These are phyloP conservation scores for Colletotrichum sp. DNA, from an alignment of 2,329 filamentous ascomycete genomes.

Conservation along the genomic window DNA sequence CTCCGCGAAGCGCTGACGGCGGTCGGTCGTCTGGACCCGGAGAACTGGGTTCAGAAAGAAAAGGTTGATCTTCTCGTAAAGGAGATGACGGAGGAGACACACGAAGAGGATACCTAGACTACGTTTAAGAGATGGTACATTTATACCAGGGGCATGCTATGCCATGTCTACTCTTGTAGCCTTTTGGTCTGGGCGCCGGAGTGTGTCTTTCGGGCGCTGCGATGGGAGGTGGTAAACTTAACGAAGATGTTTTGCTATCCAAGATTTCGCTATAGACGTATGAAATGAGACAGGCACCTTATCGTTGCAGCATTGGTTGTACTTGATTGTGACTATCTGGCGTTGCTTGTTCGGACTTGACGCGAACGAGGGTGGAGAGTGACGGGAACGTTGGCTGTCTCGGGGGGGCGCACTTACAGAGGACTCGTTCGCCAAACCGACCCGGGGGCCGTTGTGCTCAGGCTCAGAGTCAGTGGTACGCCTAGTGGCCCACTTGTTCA, in stretches of 20 bases:
- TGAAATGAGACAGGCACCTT: not conserved
- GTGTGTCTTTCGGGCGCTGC: not conserved
- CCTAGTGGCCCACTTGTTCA: too few species aligned
- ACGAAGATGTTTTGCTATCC: not conserved
- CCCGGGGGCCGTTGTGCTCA: too few species aligned
- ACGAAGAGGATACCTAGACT: not conserved
- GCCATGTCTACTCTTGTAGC: not conserved
- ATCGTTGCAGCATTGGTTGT: not conserved
- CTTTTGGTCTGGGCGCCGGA: not conserved
- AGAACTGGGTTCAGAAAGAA: not conserved
- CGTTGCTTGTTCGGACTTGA: not conserved
- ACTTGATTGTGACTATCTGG: not conserved
- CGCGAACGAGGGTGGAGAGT: not conserved
- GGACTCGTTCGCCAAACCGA: too few species aligned
- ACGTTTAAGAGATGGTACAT: not conserved
- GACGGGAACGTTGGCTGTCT: not conserved
- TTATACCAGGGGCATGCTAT: not conserved
- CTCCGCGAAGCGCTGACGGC: too few species aligned
- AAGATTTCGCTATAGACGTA: not conserved
- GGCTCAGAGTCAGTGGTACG: too few species aligned
- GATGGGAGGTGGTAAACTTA: not conserved
- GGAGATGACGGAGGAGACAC: not conserved
- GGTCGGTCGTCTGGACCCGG: not conserved
- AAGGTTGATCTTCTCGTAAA: not conserved
- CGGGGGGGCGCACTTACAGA: too few species aligned